These are phyloP conservation scores for Backusella circina DNA, from an alignment of 192 early-diverging fungal genomes.

Conservation along the genomic window DNA sequence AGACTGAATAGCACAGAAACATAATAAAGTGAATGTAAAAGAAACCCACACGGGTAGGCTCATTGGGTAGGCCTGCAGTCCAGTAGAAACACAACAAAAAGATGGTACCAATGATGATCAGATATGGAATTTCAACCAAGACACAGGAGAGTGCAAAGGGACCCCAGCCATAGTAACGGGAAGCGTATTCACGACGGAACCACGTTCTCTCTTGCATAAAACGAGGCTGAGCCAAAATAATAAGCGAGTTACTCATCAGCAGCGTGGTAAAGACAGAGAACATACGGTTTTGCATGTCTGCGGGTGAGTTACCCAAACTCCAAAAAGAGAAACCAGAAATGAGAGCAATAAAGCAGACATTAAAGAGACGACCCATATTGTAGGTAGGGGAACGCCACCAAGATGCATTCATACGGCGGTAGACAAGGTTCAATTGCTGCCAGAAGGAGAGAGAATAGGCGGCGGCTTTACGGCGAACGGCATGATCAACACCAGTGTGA, in stretches of 20 bases:
- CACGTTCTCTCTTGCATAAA: conserved; percentile 55
- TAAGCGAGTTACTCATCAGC: conserved; percentile 52
- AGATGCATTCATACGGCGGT: conserved; percentile 57
- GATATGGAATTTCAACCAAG: conserved; percentile 58
- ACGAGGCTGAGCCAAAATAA: conserved; percentile 62
- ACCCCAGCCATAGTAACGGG: conserved; percentile 60
- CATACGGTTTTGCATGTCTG: conserved; percentile 56
- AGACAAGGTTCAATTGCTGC: conserved; percentile 54
- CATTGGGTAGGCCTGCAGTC: conserved; percentile 49
- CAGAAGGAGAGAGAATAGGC: conserved; percentile 19
- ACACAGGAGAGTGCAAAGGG: conserved; percentile 60
- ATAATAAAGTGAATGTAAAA: conserved; percentile 52
- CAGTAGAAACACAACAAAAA: conserved; percentile 62
- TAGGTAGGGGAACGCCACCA: conserved; percentile 72
- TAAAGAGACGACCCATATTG: conserved; percentile 58
- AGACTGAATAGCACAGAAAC: conserved; percentile 50
- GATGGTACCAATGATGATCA: conserved; percentile 46
- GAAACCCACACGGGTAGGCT: conserved; percentile 49
- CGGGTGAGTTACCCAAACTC: conserved; percentile 48
- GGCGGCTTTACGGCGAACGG: conserved; percentile 7
- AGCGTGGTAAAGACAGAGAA: conserved; percentile 38
- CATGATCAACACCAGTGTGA: conserved; percentile 7
- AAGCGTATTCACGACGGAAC: conserved; percentile 59
- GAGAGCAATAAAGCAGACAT: conserved; percentile 51
- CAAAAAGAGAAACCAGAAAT: conserved; percentile 66